Evolutionary conservation across 2,329 filamentous ascomycete genomes (phyloP).

Genomic region (Plectosphaerella plurivora): DNA sequence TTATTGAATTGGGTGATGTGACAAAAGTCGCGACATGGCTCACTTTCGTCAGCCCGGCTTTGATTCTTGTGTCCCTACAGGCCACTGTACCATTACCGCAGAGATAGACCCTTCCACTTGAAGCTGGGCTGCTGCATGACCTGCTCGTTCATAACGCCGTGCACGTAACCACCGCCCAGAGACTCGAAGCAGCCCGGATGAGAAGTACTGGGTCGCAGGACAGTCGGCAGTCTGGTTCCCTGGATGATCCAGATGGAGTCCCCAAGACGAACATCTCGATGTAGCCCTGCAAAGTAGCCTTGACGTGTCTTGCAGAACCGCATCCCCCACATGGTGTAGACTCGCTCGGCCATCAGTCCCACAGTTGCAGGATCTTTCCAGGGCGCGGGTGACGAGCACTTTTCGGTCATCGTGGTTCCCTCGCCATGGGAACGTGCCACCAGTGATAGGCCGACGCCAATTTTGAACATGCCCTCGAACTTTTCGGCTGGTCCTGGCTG

Average conservation of each 20-base stretch:
- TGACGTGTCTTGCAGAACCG: background rate
- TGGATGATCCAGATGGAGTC: background rate
- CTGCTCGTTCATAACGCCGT: background rate
- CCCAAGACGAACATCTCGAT: background rate
- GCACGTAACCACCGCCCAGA: background rate
- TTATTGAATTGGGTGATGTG: too few relatives aligned
- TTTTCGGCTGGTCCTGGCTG: background rate
- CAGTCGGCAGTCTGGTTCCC: background rate
- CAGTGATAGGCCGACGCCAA: background rate
- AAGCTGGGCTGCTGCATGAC: background rate
- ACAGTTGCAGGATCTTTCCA: background rate
- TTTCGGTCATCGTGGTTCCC: background rate
- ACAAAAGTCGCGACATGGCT: too few relatives aligned
- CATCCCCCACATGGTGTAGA: background rate
- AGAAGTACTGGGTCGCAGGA: background rate
- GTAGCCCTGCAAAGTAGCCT: background rate
- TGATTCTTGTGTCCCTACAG: too few relatives aligned
- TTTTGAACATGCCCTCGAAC: background rate
- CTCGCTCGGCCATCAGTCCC: background rate
- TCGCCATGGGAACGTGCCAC: background rate
- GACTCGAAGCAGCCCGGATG: background rate
- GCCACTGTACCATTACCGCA: background rate
- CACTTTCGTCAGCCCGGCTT: too few relatives aligned
- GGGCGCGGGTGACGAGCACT: background rate
- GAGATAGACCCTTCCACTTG: background rate